Conservation (phyloP, 352 stramenopile species). For the Phytophthora quininea region DNA sequence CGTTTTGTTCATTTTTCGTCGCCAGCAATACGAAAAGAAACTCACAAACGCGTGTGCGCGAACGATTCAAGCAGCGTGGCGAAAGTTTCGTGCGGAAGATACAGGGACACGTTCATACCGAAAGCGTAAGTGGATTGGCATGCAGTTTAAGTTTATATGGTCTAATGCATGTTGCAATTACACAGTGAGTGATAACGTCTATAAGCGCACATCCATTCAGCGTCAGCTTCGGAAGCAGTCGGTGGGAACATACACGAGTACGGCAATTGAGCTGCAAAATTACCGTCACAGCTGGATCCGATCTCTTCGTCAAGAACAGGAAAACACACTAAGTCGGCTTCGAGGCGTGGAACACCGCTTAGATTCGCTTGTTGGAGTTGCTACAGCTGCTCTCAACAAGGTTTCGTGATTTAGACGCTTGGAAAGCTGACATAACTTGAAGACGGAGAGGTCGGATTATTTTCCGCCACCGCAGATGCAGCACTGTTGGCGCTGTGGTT, state of each 20-base stretch:
- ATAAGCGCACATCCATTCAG: slow-evolving; percentile 45
- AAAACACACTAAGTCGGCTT: slow-evolving; percentile 46
- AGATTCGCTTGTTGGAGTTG: slow-evolving; percentile 35
- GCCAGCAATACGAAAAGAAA: slow-evolving; percentile 46
- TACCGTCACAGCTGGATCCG: slow-evolving; percentile 54
- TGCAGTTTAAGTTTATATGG: neutral
- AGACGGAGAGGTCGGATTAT: slow-evolving; percentile 13
- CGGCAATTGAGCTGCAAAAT: slow-evolving; percentile 45
- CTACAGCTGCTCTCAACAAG: slow-evolving; percentile 4
- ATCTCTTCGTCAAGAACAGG: slow-evolving; percentile 52
- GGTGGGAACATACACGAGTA: slow-evolving; percentile 48
- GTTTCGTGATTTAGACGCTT: slow-evolving; percentile 30
- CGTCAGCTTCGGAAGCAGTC: slow-evolving; percentile 53
- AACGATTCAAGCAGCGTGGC: slow-evolving; percentile 74
- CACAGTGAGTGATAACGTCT: slow-evolving; percentile 38
- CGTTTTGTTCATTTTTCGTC: slow-evolving; percentile 63
- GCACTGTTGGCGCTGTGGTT: slow-evolving; percentile 19
- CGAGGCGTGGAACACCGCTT: slow-evolving; percentile 48
- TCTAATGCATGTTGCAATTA: neutral
- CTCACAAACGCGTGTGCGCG: slow-evolving; percentile 54
- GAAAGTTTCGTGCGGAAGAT: slow-evolving; percentile 24
- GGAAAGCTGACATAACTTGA: slow-evolving; percentile 51
- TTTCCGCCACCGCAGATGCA: slow-evolving; percentile 20
- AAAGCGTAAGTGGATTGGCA: slow-evolving; percentile 29
- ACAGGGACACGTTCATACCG: slow-evolving; percentile 8